Evolutionary conservation across 495 filamentous ascomycete genomes (phyloP), one percentile per base, ranked within the genome.

Genomic region (Astrothelium subdiscretum): DNA sequence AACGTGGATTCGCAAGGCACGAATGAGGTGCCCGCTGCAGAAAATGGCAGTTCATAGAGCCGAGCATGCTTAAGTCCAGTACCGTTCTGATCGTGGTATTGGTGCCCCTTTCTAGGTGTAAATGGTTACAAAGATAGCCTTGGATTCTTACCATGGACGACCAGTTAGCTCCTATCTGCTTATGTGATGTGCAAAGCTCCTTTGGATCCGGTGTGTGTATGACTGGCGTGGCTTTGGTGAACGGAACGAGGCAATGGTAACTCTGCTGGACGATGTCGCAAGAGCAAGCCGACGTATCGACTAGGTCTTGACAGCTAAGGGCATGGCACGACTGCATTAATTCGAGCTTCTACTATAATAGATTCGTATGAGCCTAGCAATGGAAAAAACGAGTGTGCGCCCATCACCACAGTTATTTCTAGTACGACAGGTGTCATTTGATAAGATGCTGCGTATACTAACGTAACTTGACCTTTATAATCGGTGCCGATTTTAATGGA

Each of bases 1-100:
- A 97, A 97, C 73, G 85, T 96, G 63, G 90, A 94, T 68, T 83
- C 32, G 8, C 35, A 44, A 51, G n/a, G 51, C n/a, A 31, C 59
- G 48, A 42, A 24, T 13, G 58, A 63, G 35, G 57, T 31, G n/a
- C 31, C 40, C 32, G 62, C 64, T 22, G 22, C 42, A 29, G 69
- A 71, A 62, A 69, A 67, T 32, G 64, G 65, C 22, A 68, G 64
- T 57, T 63, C 54, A 59, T 57, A 27, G 15, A 11, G 3, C 57
- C 10, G 24, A 13, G 32, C 31, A 59, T 31, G 31, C n/a, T 6
- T 32, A n/a, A 38, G n/a, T 32, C n/a, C n/a, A n/a, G n/a, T 24
- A 24, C 58, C 32, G 44, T 44, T 61, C 26, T 57, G 26, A 31
- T 57, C 32, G 3, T 38, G 6, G 32, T 24, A 29, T 15, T 29